Conservation (phyloP, 768 basidiomycete species). For the Cubamyces lactineus region DNA sequence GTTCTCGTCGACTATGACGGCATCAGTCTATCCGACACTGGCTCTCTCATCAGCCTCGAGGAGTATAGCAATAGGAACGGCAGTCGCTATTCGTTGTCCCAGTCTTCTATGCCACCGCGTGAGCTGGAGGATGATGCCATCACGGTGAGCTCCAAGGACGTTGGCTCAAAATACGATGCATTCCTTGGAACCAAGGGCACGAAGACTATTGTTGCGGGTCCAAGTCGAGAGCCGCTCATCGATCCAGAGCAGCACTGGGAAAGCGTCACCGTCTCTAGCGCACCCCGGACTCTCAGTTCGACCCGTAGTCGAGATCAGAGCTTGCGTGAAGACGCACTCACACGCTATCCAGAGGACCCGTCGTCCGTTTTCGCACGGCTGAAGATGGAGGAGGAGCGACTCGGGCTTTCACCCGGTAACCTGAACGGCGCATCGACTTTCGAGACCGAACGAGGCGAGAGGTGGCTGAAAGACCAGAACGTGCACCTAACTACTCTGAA, state of each 20-base stretch:
- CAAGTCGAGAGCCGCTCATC: conserved; percentile 30
- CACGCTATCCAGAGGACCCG: conserved; percentile 22
- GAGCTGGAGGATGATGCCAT: conserved; percentile 71
- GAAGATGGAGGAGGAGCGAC: conserved; percentile 48
- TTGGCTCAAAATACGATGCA: conserved; percentile 37
- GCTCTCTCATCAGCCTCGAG: conserved; percentile 78
- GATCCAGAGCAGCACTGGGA: conserved; percentile 27
- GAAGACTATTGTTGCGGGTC: conserved; percentile 32
- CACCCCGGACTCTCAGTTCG: conserved; percentile 21
- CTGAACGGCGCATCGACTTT: conserved; percentile 44
- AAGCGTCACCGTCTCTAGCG: conserved; percentile 26
- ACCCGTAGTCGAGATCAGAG: conserved; percentile 6
- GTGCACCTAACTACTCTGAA: conserved; percentile 66
- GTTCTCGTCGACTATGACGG: conserved; percentile 90
- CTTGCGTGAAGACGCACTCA: conserved; percentile 5
- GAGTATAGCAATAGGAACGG: conserved; percentile 63
- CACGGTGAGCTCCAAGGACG: conserved; percentile 75
- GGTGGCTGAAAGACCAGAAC: conserved; percentile 86
- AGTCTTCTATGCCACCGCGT: conserved; percentile 41
- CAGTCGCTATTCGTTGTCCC: conserved; percentile 59
- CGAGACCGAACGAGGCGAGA: conserved; percentile 68
- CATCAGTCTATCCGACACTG: conserved; percentile 87
- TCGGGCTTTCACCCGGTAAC: conserved; percentile 36
- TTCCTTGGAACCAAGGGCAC: conserved; percentile 21
- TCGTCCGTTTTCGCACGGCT: conserved; percentile 52